Conservation (phyloP, 345 rosid genomes). For the rapeseed (Brassica napus) region Da-Ae NC_063449.1:28198001-28198500, state of each 20-base stretch:
- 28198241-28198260: slow-evolving; percentile 54
- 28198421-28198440: neutral
- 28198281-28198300: slow-evolving; percentile 54
- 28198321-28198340: slow-evolving; percentile 59
- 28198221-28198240: slow-evolving; percentile 33
- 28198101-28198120: neutral
- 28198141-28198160: slow-evolving; percentile 22
- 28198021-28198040: neutral
- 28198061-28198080: neutral
- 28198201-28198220: slow-evolving; percentile 16
- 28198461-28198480: neutral
- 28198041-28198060: neutral
- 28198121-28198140: neutral
- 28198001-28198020: neutral
- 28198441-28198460: neutral
- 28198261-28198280: slow-evolving; percentile 59
- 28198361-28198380: neutral
- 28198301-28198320: slow-evolving; percentile 71
- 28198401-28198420: neutral
- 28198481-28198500: neutral
- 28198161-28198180: slow-evolving; percentile 20
- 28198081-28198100: neutral
- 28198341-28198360: slow-evolving; percentile 93
- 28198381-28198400: neutral
- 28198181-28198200: slow-evolving; percentile 2